Evolutionary conservation across 331 rosid genomes (phyloP).

Genomic region (Arachis monticola): DNA sequence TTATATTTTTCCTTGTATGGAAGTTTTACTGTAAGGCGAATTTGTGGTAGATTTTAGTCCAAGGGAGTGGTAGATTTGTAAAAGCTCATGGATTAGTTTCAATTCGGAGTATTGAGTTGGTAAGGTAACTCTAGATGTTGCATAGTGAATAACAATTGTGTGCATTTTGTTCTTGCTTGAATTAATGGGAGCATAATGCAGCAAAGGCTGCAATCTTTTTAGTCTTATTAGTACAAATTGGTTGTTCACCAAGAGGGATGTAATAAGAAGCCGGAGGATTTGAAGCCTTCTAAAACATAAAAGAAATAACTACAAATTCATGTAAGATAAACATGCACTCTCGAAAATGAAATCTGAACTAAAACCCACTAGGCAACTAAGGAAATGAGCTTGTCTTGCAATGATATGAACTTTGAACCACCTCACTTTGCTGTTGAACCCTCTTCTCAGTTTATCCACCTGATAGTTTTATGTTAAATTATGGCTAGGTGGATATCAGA

Average conservation of each 20-base stretch:
- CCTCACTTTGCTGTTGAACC: neutral
- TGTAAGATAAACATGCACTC: neutral
- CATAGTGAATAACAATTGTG: slow-evolving; percentile 3
- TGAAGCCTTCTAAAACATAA: slow-evolving; percentile 14
- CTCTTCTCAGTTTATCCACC: slow-evolving; percentile 21
- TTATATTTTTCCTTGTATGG: neutral
- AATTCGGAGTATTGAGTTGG: neutral
- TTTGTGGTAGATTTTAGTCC: neutral
- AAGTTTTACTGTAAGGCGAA: neutral
- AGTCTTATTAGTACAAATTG: neutral
- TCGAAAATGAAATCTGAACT: neutral
- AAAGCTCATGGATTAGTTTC: too few species aligned
- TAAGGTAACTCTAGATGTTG: slow-evolving; percentile 10
- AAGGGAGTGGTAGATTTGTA: neutral
- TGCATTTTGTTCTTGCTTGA: slow-evolving; percentile 15
- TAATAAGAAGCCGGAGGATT: neutral
- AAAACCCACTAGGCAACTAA: slow-evolving; percentile 8
- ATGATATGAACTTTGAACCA: slow-evolving; percentile 5
- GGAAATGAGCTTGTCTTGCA: neutral
- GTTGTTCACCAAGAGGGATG: neutral
- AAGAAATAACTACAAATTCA: neutral
- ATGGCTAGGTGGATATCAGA: slow-evolving; percentile 80
- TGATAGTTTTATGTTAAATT: slow-evolving; percentile 21
- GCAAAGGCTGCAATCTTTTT: slow-evolving; percentile 1
- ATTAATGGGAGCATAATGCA: neutral